Evolutionary conservation across 139 green algal species (phyloP), one percentile per base, ranked within the genome.

Genomic region (Tetraselmis striata): DNA sequence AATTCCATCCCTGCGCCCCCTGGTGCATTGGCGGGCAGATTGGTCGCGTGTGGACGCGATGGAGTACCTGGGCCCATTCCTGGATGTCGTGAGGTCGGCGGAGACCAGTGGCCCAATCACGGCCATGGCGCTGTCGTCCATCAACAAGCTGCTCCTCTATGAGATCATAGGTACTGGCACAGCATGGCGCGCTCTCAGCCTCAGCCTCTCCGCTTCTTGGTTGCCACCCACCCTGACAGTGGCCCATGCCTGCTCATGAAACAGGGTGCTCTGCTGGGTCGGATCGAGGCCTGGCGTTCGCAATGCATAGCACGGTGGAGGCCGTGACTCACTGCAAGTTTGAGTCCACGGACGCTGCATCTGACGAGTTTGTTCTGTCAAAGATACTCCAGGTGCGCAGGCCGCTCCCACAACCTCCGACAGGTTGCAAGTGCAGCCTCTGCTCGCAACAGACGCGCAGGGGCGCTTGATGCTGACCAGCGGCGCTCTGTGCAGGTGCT

Each of bases 281-380:
- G n/a, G n/a, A n/a, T n/a, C n/a, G n/a, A 0, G 89, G 90, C 29
- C 88, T 89, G 1, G 88, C 89, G 27, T 88, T 92, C 23, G 92
- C 91, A 0, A 92, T 99, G 79, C 94, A 95, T 78, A 82, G 86
- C 27, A 92, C 97, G 2, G 93, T 95, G 0, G 95, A 98, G 74
- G 91, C 95, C 30, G 91, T 97, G 1, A 97, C 95, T 2, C 91
- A 92, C 80, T 98, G 94, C 91, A 95, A 94, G 81, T 99, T 99
- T 87, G 94, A 99, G 86, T 91, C 91, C 2, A 97, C 96, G 1
- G 92, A 95, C 80, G 88, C 93, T 30, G 91, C 90, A 0, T 89
- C 89, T 25, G 95, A 99, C 85, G 96, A 99, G 80, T 92, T 95
- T 27, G 96, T 99, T 28, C 91, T 99, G 31, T 89, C 94, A 75